Evolutionary conservation across 345 rosid genomes (phyloP).

Genomic region (Turritis glabra): DNA sequence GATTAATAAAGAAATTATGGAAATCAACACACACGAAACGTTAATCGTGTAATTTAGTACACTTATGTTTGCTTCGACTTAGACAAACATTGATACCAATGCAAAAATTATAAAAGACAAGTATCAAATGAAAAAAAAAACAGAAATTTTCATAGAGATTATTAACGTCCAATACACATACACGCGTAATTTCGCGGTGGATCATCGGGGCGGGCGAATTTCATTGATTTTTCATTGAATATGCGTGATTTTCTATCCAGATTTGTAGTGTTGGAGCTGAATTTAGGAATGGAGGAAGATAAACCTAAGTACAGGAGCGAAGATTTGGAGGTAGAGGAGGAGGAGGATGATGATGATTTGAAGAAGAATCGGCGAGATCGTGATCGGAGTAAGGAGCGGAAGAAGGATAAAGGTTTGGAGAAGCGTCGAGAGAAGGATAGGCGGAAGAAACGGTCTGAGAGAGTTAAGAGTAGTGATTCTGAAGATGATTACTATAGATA

Average conservation of each 20-base stretch:
- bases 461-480: slow-evolving; percentile 56
- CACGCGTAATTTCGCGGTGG: not conserved
- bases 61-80: too few relatives aligned
- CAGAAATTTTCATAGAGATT: not conserved
- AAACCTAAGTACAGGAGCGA: slow-evolving; percentile 26
- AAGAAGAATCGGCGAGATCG: slow-evolving; percentile 56
- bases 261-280: slow-evolving; percentile 18
- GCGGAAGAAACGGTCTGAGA: slow-evolving; percentile 44
- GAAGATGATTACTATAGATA: slow-evolving; percentile 46
- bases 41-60: too few relatives aligned
- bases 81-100: too few relatives aligned
- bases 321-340: slow-evolving; percentile 31
- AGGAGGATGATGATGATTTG: slow-evolving; percentile 46
- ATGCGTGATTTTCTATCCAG: not conserved
- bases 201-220: not conserved
- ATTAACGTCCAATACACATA: too few relatives aligned
- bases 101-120: not conserved
- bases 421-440: slow-evolving; percentile 43
- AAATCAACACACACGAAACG: too few relatives aligned
- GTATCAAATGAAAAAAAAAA: not conserved
- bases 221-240: not conserved
- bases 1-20: not conserved
- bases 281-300: slow-evolving; percentile 27
- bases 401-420: slow-evolving; percentile 54
- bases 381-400: slow-evolving; percentile 52